Percentiles rank a stretch among this genome's conserved stretches.
Conservation (phyloP, 306 rosid species). For the Ceratonia siliqua region DNA sequence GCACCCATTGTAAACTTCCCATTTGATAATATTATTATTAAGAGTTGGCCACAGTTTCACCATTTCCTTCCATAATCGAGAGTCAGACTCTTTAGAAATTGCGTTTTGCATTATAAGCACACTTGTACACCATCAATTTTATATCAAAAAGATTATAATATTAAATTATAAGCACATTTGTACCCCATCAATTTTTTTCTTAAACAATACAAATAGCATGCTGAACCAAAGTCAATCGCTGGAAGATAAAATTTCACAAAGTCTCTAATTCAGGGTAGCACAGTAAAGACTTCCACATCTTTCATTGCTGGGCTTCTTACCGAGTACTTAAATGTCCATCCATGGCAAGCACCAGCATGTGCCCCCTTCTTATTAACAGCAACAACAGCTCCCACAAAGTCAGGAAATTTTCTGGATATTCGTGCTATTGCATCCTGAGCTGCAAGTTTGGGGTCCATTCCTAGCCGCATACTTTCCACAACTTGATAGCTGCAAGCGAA, state of each 20-base stretch:
- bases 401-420: slow-evolving; percentile 72
- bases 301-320: slow-evolving; percentile 75
- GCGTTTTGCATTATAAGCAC: too few species aligned
- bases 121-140: too few species aligned
- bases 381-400: slow-evolving; percentile 80
- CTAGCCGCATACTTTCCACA: slow-evolving; percentile 92
- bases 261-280: slow-evolving; percentile 49
- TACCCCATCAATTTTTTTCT: slow-evolving; percentile 6
- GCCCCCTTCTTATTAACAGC: slow-evolving; percentile 74
- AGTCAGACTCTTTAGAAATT: too few species aligned
- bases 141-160: too few species aligned
- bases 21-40: too few species aligned
- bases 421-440: slow-evolving; percentile 78
- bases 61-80: too few species aligned
- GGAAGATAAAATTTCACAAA: slow-evolving; percentile 11
- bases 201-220: slow-evolving; percentile 9
- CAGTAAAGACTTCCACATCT: slow-evolving; percentile 78
- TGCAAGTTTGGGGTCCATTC: slow-evolving; percentile 84
- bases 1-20: too few species aligned
- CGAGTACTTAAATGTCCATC: slow-evolving; percentile 92
- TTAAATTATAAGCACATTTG: slow-evolving; percentile 5
- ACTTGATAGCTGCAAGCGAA: slow-evolving; percentile 84
- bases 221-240: neutral
- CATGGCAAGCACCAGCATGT: slow-evolving; percentile 90
- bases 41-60: too few species aligned